Conservation (phyloP, 495 filamentous ascomycete species). For the Penicillium odoratum region DNA sequence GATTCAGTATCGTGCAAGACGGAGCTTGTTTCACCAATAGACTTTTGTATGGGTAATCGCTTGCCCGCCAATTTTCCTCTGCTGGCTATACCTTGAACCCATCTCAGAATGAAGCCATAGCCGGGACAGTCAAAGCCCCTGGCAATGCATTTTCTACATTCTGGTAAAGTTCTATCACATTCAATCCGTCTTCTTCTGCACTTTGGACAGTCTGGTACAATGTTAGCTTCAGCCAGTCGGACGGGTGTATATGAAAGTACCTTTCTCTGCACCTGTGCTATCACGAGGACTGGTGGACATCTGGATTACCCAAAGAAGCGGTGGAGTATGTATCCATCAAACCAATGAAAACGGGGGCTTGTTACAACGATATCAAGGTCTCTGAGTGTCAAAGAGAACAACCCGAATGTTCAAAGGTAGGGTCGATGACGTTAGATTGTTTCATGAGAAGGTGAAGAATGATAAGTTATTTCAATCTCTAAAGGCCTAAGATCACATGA, state of each 20-base stretch:
- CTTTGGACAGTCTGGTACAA: slow-evolving; percentile 13
- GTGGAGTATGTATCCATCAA: background rate
- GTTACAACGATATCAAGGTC: background rate
- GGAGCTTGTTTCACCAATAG: background rate
- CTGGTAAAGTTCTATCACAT: slow-evolving; percentile 14
- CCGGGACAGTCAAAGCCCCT: slow-evolving; percentile 13
- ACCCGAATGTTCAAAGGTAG: background rate
- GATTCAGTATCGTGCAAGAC: background rate
- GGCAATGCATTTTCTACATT: slow-evolving; percentile 15
- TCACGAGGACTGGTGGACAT: slow-evolving; percentile 1
- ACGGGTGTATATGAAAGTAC: background rate
- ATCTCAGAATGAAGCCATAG: slow-evolving; percentile 12
- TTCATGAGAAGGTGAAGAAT: background rate
- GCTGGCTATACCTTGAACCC: slow-evolving; percentile 17
- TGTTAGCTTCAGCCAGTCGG: background rate
- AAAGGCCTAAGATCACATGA: background rate
- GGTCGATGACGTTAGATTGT: no score
- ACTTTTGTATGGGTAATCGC: background rate
- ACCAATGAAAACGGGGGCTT: background rate
- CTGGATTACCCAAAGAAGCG: background rate
- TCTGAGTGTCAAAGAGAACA: background rate
- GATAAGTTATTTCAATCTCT: background rate
- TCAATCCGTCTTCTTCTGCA: slow-evolving; percentile 13
- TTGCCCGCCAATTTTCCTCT: slow-evolving; percentile 11
- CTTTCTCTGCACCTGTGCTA: slow-evolving; percentile 11